Evolutionary conservation across 2,329 filamentous ascomycete genomes (phyloP).

Genomic region (Paracamarosporium sp.): DNA sequence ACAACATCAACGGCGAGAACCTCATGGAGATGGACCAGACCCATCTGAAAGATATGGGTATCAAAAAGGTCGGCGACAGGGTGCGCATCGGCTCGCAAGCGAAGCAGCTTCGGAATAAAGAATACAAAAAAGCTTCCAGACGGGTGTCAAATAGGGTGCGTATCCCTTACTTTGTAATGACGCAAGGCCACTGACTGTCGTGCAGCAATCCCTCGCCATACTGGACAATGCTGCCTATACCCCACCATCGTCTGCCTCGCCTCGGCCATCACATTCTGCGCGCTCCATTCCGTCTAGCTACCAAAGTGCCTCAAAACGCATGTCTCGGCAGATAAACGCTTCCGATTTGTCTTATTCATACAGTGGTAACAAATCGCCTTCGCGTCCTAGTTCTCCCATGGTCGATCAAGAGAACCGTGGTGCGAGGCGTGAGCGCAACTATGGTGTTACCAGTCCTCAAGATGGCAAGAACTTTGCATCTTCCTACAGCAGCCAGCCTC

Average conservation of each 20-base stretch:
- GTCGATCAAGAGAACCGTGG: slow-evolving; percentile 62
- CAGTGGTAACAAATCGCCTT: slow-evolving; percentile 61
- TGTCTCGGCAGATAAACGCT: slow-evolving; percentile 54
- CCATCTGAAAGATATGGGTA: slow-evolving; percentile 95
- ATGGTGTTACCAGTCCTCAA: slow-evolving; percentile 62
- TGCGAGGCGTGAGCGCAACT: slow-evolving; percentile 66
- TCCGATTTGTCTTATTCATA: slow-evolving; percentile 53
- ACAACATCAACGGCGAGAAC: slow-evolving; percentile 98
- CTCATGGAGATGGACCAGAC: slow-evolving; percentile 96
- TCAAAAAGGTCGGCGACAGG: slow-evolving; percentile 96
- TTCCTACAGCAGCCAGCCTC: slow-evolving; percentile 62
- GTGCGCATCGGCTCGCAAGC: slow-evolving; percentile 73
- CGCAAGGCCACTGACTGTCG: slow-evolving; percentile 3
- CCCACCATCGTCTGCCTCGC: slow-evolving; percentile 69
- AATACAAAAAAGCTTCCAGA: slow-evolving; percentile 63
- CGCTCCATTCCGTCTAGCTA: slow-evolving; percentile 52
- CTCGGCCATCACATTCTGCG: slow-evolving; percentile 66
- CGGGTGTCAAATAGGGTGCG: slow-evolving; percentile 75
- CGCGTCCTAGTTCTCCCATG: slow-evolving; percentile 75
- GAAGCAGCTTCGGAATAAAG: slow-evolving; percentile 57
- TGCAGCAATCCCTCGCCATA: slow-evolving; percentile 80
- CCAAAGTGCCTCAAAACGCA: slow-evolving; percentile 53
- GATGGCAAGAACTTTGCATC: slow-evolving; percentile 59
- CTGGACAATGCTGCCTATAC: slow-evolving; percentile 72
- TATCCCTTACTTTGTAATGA: slow-evolving; percentile 28